Evolutionary conservation across 441 rosid genomes (phyloP).

Genomic region (Gossypium gossypioides): DNA sequence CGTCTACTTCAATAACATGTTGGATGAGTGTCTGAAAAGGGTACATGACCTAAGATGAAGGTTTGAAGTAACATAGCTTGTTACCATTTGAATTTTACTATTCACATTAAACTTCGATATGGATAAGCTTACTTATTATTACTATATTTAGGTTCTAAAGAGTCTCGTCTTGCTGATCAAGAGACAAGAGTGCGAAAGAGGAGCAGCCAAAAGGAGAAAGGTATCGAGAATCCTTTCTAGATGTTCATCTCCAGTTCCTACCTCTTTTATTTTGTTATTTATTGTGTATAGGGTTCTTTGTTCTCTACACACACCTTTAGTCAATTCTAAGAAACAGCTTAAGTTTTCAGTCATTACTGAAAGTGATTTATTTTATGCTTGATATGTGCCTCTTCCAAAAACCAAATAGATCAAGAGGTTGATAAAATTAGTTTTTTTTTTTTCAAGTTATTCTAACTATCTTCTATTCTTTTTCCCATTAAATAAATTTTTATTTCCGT

Average conservation of each 20-base stretch:
- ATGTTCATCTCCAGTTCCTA: neutral
- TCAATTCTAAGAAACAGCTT: too few species aligned
- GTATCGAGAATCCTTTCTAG: slow-evolving; percentile 26
- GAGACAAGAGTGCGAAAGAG: slow-evolving; percentile 35
- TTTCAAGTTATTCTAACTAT: too few species aligned
- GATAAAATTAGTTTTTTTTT: too few species aligned
- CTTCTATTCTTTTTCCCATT: too few species aligned
- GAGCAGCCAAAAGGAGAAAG: slow-evolving; percentile 55
- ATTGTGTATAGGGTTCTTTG: neutral
- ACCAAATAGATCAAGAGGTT: too few species aligned
- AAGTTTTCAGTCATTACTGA: too few species aligned
- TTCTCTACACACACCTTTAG: too few species aligned
- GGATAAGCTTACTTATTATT: neutral
- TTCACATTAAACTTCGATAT: neutral
- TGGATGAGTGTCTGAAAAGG: slow-evolving; percentile 1
- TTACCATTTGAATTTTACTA: neutral
- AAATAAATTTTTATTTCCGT: too few species aligned
- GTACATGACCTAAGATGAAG: neutral
- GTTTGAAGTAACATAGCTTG: neutral
- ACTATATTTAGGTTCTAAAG: slow-evolving; percentile 35
- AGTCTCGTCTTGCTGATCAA: slow-evolving; percentile 21
- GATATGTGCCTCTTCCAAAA: too few species aligned
- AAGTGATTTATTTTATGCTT: too few species aligned
- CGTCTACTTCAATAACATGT: neutral
- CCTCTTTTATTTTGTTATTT: neutral